Evolutionary conservation across 352 stramenopile genomes (phyloP), one percentile per base, ranked within the genome.

Genomic region (Phytopythium ostracodes): DNA sequence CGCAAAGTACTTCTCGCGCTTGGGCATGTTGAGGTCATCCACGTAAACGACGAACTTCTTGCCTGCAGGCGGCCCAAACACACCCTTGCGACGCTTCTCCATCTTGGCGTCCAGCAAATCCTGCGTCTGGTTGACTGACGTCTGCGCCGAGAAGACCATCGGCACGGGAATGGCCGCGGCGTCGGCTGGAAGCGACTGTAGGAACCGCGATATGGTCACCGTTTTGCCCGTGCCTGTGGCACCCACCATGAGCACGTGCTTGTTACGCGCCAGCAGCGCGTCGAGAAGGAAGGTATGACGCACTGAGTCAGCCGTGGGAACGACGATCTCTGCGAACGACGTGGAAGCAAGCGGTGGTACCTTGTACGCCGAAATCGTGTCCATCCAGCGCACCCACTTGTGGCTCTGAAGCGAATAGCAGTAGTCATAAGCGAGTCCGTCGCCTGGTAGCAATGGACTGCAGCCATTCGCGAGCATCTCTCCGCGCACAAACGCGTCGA

Each of bases 11-110:
- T 96, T 87, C 61, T 98, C 94, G 38, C 91, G 85, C 64, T 97
- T 96, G 1, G 94, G 94, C 95, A 98, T 98, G 69, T 98, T 98
- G 10, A 98, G 67, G 62, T 98, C 95, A 68, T 98, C 95, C 17
- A 98, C 83, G 64, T 98, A 96, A 33, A 98, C 82, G 56, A 98
- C 89, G 42, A 93, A 96, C 46, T 85, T 85, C 71, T 98, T 98
- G 9, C 95, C 94, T 4, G 89, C 87, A 0, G 90, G 80, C 0
- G 94, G 94, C 10, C 94, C 94, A 53, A 93, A 98, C 3, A 98
- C 91, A 6, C 96, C 92, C 59, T 98, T 98, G 4, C 92, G 75
- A 2, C 94, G 82, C 67, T 98, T 98, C 58, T 98, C 93, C 71
- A 96, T 92, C 72, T 98, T 98, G 12, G 78, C 86, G 54, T 98